Percentiles rank a stretch among this genome's conserved stretches.
Evolutionary conservation across 2,329 filamentous ascomycete genomes (phyloP).

Genomic region (Fusarium chaquense): DNA sequence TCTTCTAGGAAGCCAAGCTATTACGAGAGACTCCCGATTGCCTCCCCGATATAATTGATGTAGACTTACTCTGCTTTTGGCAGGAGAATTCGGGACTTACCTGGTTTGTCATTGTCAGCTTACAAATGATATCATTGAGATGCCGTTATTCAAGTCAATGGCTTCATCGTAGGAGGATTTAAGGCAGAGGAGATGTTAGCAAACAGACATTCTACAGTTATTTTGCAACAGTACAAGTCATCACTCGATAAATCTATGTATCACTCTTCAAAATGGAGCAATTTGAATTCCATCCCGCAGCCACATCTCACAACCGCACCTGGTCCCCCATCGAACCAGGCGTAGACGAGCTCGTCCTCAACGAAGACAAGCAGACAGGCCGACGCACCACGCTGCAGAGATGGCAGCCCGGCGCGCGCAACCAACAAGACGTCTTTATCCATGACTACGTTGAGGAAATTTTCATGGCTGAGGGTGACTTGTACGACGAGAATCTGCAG

Average conservation of each 20-base stretch:
- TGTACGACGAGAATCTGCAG: slow-evolving; percentile 50
- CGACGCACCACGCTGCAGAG: slow-evolving; percentile 52
- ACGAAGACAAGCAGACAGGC: slow-evolving; percentile 48
- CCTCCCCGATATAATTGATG: not conserved
- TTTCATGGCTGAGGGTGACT: slow-evolving; percentile 52
- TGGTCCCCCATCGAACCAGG: slow-evolving; percentile 49
- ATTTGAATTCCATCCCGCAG: slow-evolving; percentile 47
- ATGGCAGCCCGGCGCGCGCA: slow-evolving; percentile 51
- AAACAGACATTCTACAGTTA: not conserved
- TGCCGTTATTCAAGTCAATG: not conserved
- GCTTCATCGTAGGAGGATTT: not conserved
- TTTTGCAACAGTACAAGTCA: not conserved
- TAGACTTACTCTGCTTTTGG: slow-evolving; percentile 1
- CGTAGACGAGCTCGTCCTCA: slow-evolving; percentile 54
- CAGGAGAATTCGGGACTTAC: not conserved
- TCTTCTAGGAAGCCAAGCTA: not conserved
- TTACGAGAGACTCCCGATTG: not conserved
- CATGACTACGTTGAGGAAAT: slow-evolving; percentile 56
- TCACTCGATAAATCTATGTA: no score
- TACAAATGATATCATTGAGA: slow-evolving; percentile 24
- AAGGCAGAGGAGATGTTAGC: slow-evolving; percentile 6
- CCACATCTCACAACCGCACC: slow-evolving; percentile 30
- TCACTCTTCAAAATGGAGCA: slow-evolving; percentile 41
- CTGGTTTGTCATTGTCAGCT: slow-evolving; percentile 36
- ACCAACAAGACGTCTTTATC: slow-evolving; percentile 47